Base-by-base conservation (phyloP, 305 asterid genomes). In the Solanum aculeatissimum region DNA sequence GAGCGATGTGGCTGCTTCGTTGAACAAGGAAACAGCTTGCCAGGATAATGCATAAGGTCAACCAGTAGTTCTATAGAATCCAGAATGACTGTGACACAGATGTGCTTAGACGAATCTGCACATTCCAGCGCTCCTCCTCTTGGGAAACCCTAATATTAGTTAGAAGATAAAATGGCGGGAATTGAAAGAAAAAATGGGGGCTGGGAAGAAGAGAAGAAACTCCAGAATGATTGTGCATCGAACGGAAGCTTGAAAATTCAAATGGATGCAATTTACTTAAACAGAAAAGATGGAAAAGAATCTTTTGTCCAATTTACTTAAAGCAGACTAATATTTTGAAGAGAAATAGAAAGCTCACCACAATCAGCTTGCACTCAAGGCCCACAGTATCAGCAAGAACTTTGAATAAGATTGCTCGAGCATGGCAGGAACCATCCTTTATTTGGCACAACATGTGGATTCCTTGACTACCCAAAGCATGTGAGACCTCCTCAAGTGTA, bases 331-430 rank as follows among this genome's bases (percentile, higher is more conserved):
- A 69, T 81, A 74, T 47, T 55, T 38, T 65, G 66, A 71, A 86
- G 84, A 81, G 83, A 75, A 85, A 79, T 83, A 57, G 87, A 83
- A 87, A 88, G 83, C 95, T 88, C 92, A 95, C 99, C 99, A 94
- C 98, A 91, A 91, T 86, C 85, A 95, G 95, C 89, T 91, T 89
- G 86, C 94, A 88, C 85, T 94, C 96, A 86, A 95, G 87, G 83
- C 98, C 98, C 75, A 90, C 91, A 84, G 93, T 85, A 83, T 95
- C 96, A n/a, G 97, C 97, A 86, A 95, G 98, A 90, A 94, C 96
- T 92, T 95, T 95, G 92, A 95, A 95, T 84, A 95, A 91, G 88
- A 95, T 93, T 87, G 98, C 95, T 88, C 93, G 94, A 84, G 96
- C 91, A 89, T 90, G 95, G 89, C 96, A 95, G 72, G 96, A 92